Percentiles rank a stretch among this genome's conserved stretches.
Conservation (phyloP, 306 rosid species). For the Fagus sylvatica region DNA sequence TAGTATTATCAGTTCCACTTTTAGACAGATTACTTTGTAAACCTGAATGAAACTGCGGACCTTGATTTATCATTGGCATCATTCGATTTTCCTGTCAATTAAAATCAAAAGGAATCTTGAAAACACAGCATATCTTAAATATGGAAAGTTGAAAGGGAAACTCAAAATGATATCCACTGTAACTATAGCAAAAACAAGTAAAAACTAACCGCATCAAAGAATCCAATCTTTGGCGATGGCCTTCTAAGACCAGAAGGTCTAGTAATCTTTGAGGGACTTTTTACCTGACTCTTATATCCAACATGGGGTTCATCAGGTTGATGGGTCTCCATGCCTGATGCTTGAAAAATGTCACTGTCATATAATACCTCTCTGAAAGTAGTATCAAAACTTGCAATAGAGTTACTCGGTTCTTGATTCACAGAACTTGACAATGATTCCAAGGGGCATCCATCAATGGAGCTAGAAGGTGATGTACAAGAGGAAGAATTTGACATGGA, state of each 20-base stretch:
- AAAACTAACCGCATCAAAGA: conserved; percentile 51
- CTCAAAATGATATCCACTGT: neutral
- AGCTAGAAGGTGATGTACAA: conserved; percentile 28
- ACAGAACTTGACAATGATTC: conserved; percentile 24
- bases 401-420: conserved; percentile 1
- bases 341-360: conserved; percentile 1
- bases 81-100: conserved; percentile 37
- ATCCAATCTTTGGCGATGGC: conserved; percentile 56
- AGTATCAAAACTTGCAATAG: neutral
- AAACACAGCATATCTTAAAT: neutral
- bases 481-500: conserved; percentile 31
- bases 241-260: conserved; percentile 51
- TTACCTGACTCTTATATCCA: conserved; percentile 3
- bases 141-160: neutral
- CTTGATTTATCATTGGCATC: conserved; percentile 5
- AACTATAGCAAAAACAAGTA: neutral
- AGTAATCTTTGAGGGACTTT: neutral
- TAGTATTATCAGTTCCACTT: neutral
- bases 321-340: conserved; percentile 6
- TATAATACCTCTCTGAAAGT: conserved; percentile 5
- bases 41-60: conserved; percentile 9
- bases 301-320: neutral
- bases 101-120: neutral
- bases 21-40: conserved; percentile 2
- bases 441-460: conserved; percentile 35